A percentile compares a stretch with the other conserved stretches of the same genome.
Evolutionary conservation across 306 rosid genomes (phyloP).

Genomic region (Purshia tridentata): DNA sequence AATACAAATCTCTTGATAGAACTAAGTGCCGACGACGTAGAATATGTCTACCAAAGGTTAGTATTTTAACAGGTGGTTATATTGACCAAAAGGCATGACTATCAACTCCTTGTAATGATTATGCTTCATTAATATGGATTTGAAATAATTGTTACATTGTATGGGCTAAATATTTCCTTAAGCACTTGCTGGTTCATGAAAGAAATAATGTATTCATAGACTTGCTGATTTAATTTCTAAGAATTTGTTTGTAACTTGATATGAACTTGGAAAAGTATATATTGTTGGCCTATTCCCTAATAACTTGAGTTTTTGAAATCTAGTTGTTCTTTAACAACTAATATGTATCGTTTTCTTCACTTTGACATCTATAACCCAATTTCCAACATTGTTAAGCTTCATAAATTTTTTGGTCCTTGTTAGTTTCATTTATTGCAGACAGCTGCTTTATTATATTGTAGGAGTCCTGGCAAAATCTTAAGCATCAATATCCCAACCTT

Average conservation of each 20-base stretch:
- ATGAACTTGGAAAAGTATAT: background rate
- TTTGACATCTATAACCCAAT: background rate
- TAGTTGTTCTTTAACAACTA: no score
- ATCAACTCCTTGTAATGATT: background rate
- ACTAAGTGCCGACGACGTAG: constrained; percentile 87
- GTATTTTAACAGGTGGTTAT: background rate
- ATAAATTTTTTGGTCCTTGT: background rate
- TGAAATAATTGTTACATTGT: background rate
- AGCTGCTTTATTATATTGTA: constrained; percentile 12
- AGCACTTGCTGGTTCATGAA: background rate
- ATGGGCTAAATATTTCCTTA: background rate
- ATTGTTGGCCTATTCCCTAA: background rate
- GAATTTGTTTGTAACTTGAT: background rate
- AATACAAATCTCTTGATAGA: constrained; percentile 86
- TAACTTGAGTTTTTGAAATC: background rate
- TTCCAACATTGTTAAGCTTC: background rate
- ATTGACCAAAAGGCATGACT: background rate
- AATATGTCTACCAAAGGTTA: constrained; percentile 91
- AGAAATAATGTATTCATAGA: background rate
- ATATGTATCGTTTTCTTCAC: background rate
- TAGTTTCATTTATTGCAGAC: constrained; percentile 3
- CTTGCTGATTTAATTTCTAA: background rate
- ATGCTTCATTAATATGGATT: background rate
- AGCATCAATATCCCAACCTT: constrained; percentile 78
- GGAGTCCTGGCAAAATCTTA: constrained; percentile 90